Evolutionary conservation across 768 basidiomycete species (phyloP), one percentile per base, ranked within the genome.

Genomic region (Clavaria fumosa): DNA sequence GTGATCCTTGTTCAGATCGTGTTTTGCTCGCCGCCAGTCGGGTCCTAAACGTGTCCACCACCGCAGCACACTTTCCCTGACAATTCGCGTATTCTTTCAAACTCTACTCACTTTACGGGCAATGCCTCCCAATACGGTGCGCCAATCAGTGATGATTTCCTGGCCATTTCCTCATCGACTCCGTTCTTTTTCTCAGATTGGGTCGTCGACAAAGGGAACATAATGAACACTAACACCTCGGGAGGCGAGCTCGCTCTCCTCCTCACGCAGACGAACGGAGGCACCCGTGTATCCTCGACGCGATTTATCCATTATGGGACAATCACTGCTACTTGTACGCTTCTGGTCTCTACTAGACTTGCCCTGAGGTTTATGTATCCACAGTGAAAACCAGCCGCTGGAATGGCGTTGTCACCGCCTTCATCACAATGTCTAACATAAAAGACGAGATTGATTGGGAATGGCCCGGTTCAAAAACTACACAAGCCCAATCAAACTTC

Each of bases 401-500:
- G 82, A 65, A 53, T 12, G 85, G 85, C 23, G 75, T 90, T 5
- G 78, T 91, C 37, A 77, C 78, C 1, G 85, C 86, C 6, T 81
- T 80, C 57, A 82, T 85, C 49, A 79, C 77, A 4, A 88, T 88
- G 85, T 73, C 70, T 47, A 71, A 78, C 45, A 66, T 85, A 47
- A 84, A 81, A 52, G 80, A 84, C 49, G 84, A 86, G 52, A 81
- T 88, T 36, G 83, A 88, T 45, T 85, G 84, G 82, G 82, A 85
- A 52, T 86, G 76, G 48, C 78, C 81, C 38, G 80, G 81, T 4
- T 60, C 60, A 32, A 49, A 56, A 14, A 76, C 72, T 2, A 70
- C 69, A 2, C 50, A 74, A 38, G 85, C 64, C 6, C 86, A 91
- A 57, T 76, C 72, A 26, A 89, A 89, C 51, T 78, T 61, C 47